Percentiles rank a stretch among this genome's conserved stretches.
Evolutionary conservation across 805 yeast genomes (phyloP).

Genomic region (Cyberlindnera xylosilytica): DNA sequence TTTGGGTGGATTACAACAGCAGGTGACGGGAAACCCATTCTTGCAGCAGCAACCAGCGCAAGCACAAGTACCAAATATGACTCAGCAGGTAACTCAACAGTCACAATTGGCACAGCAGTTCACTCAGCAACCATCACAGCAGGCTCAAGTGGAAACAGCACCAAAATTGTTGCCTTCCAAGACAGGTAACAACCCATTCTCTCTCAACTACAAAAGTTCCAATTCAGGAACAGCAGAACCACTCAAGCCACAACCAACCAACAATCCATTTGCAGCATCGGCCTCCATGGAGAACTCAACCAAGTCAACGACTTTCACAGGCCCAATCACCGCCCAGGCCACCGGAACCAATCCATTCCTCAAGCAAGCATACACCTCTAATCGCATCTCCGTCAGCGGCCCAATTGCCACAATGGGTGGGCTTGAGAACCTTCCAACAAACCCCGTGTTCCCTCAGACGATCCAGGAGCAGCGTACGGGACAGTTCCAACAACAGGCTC

Average conservation of each 20-base stretch:
- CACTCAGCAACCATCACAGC: constrained; percentile 7
- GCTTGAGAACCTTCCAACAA: constrained; percentile 59
- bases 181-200: constrained; percentile 32
- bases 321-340: constrained; percentile 22
- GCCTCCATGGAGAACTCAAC: constrained; percentile 1
- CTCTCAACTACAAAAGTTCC: constrained; percentile 18
- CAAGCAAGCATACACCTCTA: constrained; percentile 24
- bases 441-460: constrained; percentile 68
- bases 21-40: constrained; percentile 36
- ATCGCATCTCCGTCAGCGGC: constrained; percentile 26
- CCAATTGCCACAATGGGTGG: constrained; percentile 68
- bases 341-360: constrained; percentile 41
- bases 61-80: constrained; percentile 8
- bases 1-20: constrained; percentile 13
- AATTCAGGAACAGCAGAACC: constrained; percentile 14
- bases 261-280: constrained; percentile 28
- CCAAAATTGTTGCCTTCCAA: constrained; percentile 16
- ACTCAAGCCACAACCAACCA: constrained; percentile 21
- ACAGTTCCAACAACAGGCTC: constrained; percentile 38
- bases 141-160: constrained; percentile 6
- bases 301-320: background rate
- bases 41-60: constrained; percentile 21
- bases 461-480: constrained; percentile 38
- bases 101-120: constrained; percentile 9
- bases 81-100: constrained; percentile 13